A percentile compares a stretch with the other conserved stretches of the same genome.
Evolutionary conservation across 2,329 filamentous ascomycete species (phyloP).

Genomic region (Colletotrichum tropicicola): DNA sequence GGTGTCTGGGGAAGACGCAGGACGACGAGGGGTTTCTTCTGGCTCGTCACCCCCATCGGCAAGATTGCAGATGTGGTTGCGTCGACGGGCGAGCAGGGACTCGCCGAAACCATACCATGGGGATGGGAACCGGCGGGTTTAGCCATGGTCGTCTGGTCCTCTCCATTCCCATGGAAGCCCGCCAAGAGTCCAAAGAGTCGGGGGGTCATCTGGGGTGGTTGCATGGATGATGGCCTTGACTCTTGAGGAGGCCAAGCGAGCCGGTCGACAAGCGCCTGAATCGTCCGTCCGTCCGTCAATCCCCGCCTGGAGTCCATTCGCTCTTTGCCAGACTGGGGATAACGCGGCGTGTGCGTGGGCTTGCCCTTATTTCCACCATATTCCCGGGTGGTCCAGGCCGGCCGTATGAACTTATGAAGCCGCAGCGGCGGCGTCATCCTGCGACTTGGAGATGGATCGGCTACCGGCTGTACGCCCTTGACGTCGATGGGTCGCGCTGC

Average conservation of each 20-base stretch:
- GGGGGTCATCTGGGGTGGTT: slow-evolving; percentile 7
- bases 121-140: neutral
- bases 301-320: no score
- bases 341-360: no score
- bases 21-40: neutral
- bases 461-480: neutral
- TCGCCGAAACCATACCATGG: neutral
- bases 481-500: neutral
- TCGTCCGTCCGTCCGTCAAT: no score
- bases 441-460: neutral
- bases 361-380: neutral
- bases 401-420: neutral
- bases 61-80: neutral
- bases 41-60: neutral
- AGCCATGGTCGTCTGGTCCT: no score
- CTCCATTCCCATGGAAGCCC: no score
- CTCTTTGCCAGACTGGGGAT: no score
- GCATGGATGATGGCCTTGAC: neutral
- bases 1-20: neutral
- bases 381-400: neutral
- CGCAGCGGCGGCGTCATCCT: neutral
- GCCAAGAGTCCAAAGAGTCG: neutral
- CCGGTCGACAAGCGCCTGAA: neutral
- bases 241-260: neutral
- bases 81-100: neutral